A percentile compares a stretch with the other conserved stretches of the same genome.
phyloP scores from a whole-genome alignment of 139 green algal species.

The Auxenochlorella pyrenoidosa region DNA sequence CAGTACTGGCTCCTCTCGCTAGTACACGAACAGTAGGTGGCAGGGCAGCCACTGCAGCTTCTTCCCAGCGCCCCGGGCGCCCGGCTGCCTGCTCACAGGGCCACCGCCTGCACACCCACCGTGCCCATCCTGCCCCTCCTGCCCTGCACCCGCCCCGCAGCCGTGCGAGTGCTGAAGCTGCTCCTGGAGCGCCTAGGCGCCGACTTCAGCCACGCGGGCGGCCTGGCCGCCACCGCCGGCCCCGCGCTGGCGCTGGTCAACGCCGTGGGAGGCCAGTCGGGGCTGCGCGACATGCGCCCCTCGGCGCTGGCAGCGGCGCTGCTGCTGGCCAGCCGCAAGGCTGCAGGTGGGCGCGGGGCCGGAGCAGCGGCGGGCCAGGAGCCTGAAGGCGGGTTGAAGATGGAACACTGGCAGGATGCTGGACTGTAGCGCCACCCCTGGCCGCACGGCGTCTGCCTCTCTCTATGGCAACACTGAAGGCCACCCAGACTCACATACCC shows the following conservation, averaged over 20 bases:
- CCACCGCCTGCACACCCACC: too few species aligned
- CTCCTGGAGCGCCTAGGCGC: slow-evolving; percentile 81
- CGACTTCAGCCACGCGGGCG: slow-evolving; percentile 2
- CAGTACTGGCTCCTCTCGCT: too few species aligned
- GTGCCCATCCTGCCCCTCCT: neutral
- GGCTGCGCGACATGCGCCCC: slow-evolving; percentile 39
- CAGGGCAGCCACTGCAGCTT: neutral
- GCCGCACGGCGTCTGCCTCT: too few species aligned
- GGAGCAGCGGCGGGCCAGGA: neutral
- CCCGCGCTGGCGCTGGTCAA: slow-evolving; percentile 44
- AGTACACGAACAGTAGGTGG: too few species aligned
- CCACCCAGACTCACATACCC: too few species aligned
- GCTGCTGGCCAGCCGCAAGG: slow-evolving; percentile 39
- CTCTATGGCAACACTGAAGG: too few species aligned
- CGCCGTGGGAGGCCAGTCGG: slow-evolving; percentile 14
- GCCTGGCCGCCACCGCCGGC: slow-evolving; percentile 23
- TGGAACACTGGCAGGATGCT: too few species aligned
- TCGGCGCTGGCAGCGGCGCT: slow-evolving; percentile 52
- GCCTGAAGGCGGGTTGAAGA: too few species aligned
- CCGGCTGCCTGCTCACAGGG: too few species aligned
- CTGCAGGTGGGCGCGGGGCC: slow-evolving; percentile 20
- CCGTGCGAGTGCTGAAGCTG: slow-evolving; percentile 69
- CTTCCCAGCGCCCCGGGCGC: too few species aligned
- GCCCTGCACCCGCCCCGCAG: neutral
- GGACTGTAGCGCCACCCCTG: too few species aligned